Percentiles rank a stretch among this genome's conserved stretches.
These are phyloP conservation scores for Prunus fruticosa DNA, from an alignment of 306 rosid genomes.

Conservation along the genomic window DNA sequence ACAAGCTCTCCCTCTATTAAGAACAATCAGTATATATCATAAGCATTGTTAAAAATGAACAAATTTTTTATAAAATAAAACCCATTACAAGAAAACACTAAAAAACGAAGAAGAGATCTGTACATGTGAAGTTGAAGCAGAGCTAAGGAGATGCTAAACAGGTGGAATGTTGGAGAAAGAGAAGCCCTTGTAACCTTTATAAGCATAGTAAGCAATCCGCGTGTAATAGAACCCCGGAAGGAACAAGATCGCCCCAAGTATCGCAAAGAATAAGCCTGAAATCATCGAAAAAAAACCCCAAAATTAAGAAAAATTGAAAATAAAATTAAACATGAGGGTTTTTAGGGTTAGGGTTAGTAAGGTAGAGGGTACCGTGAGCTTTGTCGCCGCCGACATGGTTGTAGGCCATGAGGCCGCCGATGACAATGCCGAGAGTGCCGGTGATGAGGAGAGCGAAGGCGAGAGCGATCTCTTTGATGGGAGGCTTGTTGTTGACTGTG, in stretches of 20 bases:
- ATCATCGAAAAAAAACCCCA: neutral
- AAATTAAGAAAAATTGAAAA: neutral
- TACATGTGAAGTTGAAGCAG: conserved; percentile 21
- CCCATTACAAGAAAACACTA: neutral
- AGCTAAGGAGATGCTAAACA: conserved; percentile 39
- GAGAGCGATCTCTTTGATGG: conserved; percentile 91
- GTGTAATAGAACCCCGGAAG: conserved; percentile 97
- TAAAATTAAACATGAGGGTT: neutral
- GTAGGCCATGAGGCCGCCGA: conserved; percentile 77
- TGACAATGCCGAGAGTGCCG: conserved; percentile 69
- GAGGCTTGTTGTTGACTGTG: conserved; percentile 77
- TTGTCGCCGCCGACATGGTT: conserved; percentile 92
- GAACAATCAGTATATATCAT: neutral
- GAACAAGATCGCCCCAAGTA: conserved; percentile 77
- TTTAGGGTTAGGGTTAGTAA: neutral
- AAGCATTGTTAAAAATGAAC: neutral
- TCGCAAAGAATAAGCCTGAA: conserved; percentile 86
- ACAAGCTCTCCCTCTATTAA: conserved; percentile 4
- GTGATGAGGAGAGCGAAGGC: conserved; percentile 83
- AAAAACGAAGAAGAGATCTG: conserved; percentile 21
- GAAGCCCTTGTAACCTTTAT: conserved; percentile 93
- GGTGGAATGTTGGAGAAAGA: conserved; percentile 97
- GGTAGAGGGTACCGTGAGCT: conserved; percentile 63
- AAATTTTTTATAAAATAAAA: neutral
- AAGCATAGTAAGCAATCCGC: conserved; percentile 95